A percentile compares a stretch with the other conserved stretches of the same genome.
Conservation (phyloP, 1,284 basidiomycete genomes). For the Kwoniella shivajii region DNA sequence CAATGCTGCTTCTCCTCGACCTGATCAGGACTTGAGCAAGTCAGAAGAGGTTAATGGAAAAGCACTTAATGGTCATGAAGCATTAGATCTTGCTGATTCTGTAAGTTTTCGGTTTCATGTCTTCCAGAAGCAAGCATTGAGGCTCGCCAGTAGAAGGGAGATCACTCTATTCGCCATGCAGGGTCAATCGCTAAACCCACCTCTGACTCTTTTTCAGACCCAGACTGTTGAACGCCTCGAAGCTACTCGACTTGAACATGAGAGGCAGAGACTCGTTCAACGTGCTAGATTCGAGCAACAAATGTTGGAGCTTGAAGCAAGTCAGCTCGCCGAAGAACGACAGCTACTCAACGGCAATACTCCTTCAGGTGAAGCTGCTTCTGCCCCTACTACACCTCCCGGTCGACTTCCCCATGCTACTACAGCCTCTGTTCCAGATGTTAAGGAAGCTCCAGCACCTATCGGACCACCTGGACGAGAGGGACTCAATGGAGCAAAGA, state of each 20-base stretch:
- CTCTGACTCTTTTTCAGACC: not conserved
- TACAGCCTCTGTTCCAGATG: slow-evolving; percentile 14
- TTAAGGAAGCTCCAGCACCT: slow-evolving; percentile 30
- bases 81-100: slow-evolving; percentile 40
- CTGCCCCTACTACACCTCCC: slow-evolving; percentile 48
- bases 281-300: slow-evolving; percentile 90
- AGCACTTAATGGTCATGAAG: slow-evolving; percentile 41
- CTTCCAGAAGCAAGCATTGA: slow-evolving; percentile 1
- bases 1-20: slow-evolving; percentile 26
- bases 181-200: too few species aligned
- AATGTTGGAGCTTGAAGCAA: slow-evolving; percentile 86
- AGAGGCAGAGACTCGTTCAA: slow-evolving; percentile 77
- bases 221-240: slow-evolving; percentile 70
- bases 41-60: slow-evolving; percentile 17
- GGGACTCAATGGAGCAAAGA: slow-evolving; percentile 51
- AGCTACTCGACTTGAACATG: slow-evolving; percentile 85
- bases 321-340: slow-evolving; percentile 71
- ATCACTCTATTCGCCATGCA: too few species aligned
- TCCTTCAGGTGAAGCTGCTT: slow-evolving; percentile 34
- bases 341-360: slow-evolving; percentile 61
- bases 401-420: slow-evolving; percentile 12
- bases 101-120: slow-evolving; percentile 25
- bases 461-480: slow-evolving; percentile 37
- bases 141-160: not conserved
- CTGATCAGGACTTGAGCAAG: slow-evolving; percentile 30